Conservation (phyloP, 1,284 basidiomycete species). For the Cryptococcus sp. region DNA sequence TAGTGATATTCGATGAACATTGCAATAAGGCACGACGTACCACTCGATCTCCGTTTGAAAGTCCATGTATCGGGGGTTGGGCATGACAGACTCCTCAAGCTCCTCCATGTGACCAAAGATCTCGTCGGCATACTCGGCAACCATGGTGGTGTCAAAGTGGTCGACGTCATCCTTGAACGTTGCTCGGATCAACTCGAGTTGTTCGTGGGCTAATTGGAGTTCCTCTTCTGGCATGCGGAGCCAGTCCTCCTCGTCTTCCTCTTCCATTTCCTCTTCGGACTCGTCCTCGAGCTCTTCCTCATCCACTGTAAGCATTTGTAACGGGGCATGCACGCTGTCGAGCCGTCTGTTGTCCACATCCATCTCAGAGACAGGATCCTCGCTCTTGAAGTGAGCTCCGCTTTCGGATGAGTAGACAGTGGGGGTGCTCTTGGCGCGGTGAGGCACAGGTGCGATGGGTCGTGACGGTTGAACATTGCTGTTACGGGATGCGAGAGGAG, state of each 20-base stretch:
- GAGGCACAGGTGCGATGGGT: conserved; percentile 45
- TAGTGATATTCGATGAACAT: background rate
- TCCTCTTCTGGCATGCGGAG: conserved; percentile 60
- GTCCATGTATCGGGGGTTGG: conserved; percentile 90
- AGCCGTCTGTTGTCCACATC: conserved; percentile 34
- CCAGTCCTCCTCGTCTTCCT: conserved; percentile 64
- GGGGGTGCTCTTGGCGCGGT: conserved; percentile 28
- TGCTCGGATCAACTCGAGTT: conserved; percentile 48
- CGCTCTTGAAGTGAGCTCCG: conserved; percentile 11
- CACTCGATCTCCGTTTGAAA: conserved; percentile 94
- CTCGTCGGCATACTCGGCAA: conserved; percentile 95
- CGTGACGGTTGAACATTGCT: conserved; percentile 28
- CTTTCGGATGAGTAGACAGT: conserved; percentile 16
- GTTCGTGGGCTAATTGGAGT: conserved; percentile 32
- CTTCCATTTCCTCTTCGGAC: conserved; percentile 46
- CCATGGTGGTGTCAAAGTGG: conserved; percentile 91
- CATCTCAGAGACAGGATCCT: conserved; percentile 28
- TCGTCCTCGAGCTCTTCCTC: conserved; percentile 24
- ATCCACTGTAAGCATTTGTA: conserved; percentile 15
- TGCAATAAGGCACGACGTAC: conserved; percentile 51
- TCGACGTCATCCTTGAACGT: conserved; percentile 72
- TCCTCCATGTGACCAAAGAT: conserved; percentile 96
- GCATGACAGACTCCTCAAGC: conserved; percentile 88
- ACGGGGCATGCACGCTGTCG: conserved; percentile 4
- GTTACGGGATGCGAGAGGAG: conserved; percentile 36